Percentiles rank a stretch among this genome's conserved stretches.
These are phyloP conservation scores for Trichoderma pleuroti DNA, from an alignment of 2,329 filamentous ascomycete species.

Conservation along the genomic window DNA sequence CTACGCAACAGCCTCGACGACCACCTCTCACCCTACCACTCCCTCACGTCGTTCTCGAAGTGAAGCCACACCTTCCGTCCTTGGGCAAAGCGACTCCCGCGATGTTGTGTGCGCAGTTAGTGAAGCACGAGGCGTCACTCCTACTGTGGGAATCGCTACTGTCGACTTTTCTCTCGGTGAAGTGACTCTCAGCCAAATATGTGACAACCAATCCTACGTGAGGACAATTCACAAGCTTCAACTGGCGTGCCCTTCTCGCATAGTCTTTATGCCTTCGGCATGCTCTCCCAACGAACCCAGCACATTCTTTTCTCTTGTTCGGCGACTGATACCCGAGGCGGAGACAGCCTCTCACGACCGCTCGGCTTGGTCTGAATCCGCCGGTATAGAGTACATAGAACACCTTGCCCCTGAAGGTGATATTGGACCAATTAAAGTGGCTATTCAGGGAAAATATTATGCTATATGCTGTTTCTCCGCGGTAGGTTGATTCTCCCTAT, in stretches of 20 bases:
- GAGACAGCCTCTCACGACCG: constrained; percentile 59
- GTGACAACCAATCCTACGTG: constrained; percentile 88
- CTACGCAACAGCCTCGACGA: constrained; percentile 23
- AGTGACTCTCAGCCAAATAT: constrained; percentile 82
- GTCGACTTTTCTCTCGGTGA: constrained; percentile 83
- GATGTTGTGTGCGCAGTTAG: constrained; percentile 84
- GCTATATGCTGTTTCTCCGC: constrained; percentile 82
- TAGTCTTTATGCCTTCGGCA: constrained; percentile 73
- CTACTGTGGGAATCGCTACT: constrained; percentile 80
- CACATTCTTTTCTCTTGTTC: constrained; percentile 69
- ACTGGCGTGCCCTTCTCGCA: constrained; percentile 73
- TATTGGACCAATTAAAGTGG: constrained; percentile 74
- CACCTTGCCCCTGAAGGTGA: constrained; percentile 77
- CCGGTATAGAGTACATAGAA: constrained; percentile 73
- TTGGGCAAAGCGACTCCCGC: constrained; percentile 53
- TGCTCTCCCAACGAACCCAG: constrained; percentile 63
- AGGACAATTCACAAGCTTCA: constrained; percentile 82
- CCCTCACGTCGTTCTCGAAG: constrained; percentile 44
- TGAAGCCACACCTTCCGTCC: constrained; percentile 34
- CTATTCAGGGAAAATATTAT: constrained; percentile 79
- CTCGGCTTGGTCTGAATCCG: constrained; percentile 76
- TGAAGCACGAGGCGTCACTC: constrained; percentile 82
- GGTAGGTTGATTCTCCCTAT: constrained; percentile 46
- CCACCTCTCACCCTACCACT: constrained; percentile 35
- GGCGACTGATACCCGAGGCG: constrained; percentile 48